phyloP scores from a whole-genome alignment of 1,284 basidiomycete genomes.

The Coniophora puteana region DNA sequence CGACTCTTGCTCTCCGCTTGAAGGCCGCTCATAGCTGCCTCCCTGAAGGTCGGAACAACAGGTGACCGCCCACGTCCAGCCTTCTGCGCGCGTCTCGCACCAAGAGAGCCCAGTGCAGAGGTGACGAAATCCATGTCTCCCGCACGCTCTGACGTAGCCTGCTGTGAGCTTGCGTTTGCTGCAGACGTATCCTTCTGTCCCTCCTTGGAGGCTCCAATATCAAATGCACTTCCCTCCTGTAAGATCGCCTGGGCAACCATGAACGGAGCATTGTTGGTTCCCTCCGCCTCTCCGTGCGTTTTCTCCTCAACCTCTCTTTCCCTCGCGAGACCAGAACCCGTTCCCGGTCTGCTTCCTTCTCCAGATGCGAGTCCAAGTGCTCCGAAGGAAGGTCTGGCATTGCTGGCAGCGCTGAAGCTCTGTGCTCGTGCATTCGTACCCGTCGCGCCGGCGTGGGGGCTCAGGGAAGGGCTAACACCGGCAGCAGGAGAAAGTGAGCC shows the following conservation, averaged over 20 bases:
- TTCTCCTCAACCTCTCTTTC: slow-evolving; percentile 8
- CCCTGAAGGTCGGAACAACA: background rate
- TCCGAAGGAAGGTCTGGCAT: no score
- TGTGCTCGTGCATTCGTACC: no score
- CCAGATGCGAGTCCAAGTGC: no score
- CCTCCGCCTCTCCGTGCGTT: slow-evolving; percentile 6
- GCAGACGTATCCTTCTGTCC: no score
- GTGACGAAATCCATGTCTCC: slow-evolving; percentile 13
- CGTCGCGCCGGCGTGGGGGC: no score
- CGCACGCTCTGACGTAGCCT: slow-evolving; percentile 16
- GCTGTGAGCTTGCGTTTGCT: slow-evolving; percentile 9
- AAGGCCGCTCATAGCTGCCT: slow-evolving; percentile 1
- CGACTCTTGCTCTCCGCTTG: slow-evolving; percentile 22
- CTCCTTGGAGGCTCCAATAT: slow-evolving; percentile 12
- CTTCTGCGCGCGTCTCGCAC: slow-evolving; percentile 27
- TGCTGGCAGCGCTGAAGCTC: no score
- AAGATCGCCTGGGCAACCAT: slow-evolving; percentile 16
- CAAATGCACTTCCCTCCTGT: slow-evolving; percentile 5
- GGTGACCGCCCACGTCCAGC: background rate
- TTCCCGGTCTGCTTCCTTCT: no score
- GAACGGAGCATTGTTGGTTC: no score
- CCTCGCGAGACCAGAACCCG: no score
- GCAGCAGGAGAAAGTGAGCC: no score
- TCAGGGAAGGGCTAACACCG: no score
- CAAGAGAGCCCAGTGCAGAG: slow-evolving; percentile 22